Conservation (phyloP, 768 basidiomycete genomes). For the Gymnopilus junonius region DNA sequence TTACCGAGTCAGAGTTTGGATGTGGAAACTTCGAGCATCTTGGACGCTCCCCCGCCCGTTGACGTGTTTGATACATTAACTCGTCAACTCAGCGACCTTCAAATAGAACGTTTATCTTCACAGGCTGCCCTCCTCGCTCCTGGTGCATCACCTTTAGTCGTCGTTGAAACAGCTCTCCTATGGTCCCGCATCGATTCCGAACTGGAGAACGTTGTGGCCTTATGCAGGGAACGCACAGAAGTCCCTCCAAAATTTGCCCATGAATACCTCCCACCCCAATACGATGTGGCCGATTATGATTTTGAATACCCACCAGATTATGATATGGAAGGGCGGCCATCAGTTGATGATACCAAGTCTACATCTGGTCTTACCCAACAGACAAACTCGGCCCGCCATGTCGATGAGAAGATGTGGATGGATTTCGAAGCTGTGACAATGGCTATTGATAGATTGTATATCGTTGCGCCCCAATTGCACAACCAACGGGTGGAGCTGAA, state of each 20-base stretch:
- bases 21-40: slow-evolving; percentile 16
- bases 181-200: slow-evolving; percentile 80
- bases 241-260: slow-evolving; percentile 29
- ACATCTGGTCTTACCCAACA: slow-evolving; percentile 30
- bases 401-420: slow-evolving; percentile 80
- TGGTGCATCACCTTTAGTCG: slow-evolving; percentile 48
- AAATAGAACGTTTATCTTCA: slow-evolving; percentile 55
- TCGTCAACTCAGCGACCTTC: slow-evolving; percentile 70
- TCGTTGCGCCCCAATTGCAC: slow-evolving; percentile 84
- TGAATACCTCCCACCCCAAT: slow-evolving; percentile 52
- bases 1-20: slow-evolving; percentile 13
- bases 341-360: slow-evolving; percentile 41
- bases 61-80: slow-evolving; percentile 65
- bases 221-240: slow-evolving; percentile 67
- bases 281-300: slow-evolving; percentile 57
- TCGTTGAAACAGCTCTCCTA: slow-evolving; percentile 65
- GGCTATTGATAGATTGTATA: slow-evolving; percentile 90
- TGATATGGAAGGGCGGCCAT: slow-evolving; percentile 41
- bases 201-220: slow-evolving; percentile 65
- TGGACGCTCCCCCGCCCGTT: slow-evolving; percentile 31
- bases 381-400: slow-evolving; percentile 29
- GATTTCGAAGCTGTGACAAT: slow-evolving; percentile 86
- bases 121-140: slow-evolving; percentile 39
- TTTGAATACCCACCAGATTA: slow-evolving; percentile 60
- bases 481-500: slow-evolving; percentile 94